phyloP scores from a whole-genome alignment of 345 rosid genomes.

The Clarkia xantiana region DNA sequence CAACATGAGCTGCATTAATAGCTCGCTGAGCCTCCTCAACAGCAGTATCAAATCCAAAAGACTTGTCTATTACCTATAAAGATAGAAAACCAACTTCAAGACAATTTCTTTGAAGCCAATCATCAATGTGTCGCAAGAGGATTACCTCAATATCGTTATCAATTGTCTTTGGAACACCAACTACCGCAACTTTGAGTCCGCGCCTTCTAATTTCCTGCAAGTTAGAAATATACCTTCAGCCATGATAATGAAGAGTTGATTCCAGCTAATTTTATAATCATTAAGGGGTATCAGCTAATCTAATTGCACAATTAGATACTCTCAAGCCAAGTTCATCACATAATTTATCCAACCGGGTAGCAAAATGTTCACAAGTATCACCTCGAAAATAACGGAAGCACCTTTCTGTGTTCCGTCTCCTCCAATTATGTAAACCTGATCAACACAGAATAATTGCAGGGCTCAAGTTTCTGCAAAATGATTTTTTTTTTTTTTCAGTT shows the following conservation, averaged over 20 bases:
- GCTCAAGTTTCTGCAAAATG: too few species aligned
- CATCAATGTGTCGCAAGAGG: background rate
- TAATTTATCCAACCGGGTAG: too few species aligned
- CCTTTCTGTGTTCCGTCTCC: conserved; percentile 44
- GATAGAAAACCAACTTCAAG: background rate
- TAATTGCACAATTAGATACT: too few species aligned
- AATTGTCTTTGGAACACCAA: conserved; percentile 34
- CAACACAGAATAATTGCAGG: background rate
- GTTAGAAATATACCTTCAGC: background rate
- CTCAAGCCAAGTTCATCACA: too few species aligned
- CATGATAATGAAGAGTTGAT: background rate
- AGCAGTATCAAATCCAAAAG: conserved; percentile 53
- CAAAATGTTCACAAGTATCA: conserved; percentile 1
- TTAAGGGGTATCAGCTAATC: too few species aligned
- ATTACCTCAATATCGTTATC: conserved; percentile 36
- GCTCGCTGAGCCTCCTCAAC: conserved; percentile 64
- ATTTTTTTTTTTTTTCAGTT: background rate
- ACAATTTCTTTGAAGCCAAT: background rate
- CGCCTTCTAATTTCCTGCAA: conserved; percentile 26
- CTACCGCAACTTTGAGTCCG: conserved; percentile 37
- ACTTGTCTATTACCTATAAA: conserved; percentile 57
- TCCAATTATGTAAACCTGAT: conserved; percentile 38
- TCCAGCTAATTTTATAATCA: too few species aligned
- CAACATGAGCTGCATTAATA: conserved; percentile 52
- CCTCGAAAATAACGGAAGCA: conserved; percentile 27